Percentiles rank a stretch among this genome's conserved stretches.
phyloP scores from a whole-genome alignment of 495 filamentous ascomycete species.

The Gamarada debralockiae region DNA sequence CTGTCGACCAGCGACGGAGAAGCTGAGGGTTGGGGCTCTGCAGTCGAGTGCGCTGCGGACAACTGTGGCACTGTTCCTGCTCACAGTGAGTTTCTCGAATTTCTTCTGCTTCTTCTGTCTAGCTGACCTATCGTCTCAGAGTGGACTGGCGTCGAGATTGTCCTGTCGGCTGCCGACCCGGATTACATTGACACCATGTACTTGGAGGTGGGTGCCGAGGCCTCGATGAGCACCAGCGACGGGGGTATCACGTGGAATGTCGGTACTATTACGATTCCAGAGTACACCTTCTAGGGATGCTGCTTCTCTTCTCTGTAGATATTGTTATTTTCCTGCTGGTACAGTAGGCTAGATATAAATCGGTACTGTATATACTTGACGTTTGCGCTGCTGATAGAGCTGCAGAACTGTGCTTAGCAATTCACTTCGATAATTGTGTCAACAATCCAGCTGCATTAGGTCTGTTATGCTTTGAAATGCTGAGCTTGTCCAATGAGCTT shows the following conservation, averaged over 20 bases:
- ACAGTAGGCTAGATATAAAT: background rate
- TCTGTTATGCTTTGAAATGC: too few species aligned
- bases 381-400: background rate
- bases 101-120: too few species aligned
- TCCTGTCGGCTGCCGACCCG: slow-evolving; percentile 33
- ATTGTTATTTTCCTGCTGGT: background rate
- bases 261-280: slow-evolving; percentile 21
- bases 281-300: background rate
- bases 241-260: slow-evolving; percentile 40
- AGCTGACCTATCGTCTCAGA: background rate
- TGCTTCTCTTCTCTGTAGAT: background rate
- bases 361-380: background rate
- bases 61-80: slow-evolving; percentile 37
- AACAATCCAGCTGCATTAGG: too few species aligned
- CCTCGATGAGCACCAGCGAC: slow-evolving; percentile 33
- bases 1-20: slow-evolving; percentile 17
- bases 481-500: too few species aligned
- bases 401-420: background rate
- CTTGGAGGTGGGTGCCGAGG: slow-evolving; percentile 29
- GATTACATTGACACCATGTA: slow-evolving; percentile 34
- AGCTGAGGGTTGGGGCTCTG: slow-evolving; percentile 37
- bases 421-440: too few species aligned
- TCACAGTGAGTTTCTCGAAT: slow-evolving; percentile 23
- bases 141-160: slow-evolving; percentile 35
- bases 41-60: slow-evolving; percentile 35